phyloP scores from a whole-genome alignment of 495 filamentous ascomycete species.

The Podospora appendiculata region DNA sequence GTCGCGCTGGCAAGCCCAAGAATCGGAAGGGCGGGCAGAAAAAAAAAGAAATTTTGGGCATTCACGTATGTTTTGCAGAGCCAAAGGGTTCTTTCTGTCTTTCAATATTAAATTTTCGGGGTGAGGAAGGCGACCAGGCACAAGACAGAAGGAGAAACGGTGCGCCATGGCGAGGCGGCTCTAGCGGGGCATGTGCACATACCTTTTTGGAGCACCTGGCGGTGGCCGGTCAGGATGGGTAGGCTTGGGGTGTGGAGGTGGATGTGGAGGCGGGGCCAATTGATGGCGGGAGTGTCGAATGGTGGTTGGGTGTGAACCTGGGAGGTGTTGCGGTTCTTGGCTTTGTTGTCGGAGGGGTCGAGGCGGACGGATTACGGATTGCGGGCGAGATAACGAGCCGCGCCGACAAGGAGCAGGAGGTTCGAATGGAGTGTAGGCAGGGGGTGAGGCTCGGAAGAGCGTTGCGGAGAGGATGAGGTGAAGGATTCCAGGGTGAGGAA shows the following conservation, averaged over 20 bases:
- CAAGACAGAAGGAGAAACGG: conserved; percentile 15
- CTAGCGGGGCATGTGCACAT: conserved; percentile 22
- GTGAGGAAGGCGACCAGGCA: conserved; percentile 6
- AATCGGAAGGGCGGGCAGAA: neutral
- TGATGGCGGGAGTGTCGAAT: neutral
- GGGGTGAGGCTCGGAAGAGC: neutral
- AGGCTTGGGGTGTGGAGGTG: neutral
- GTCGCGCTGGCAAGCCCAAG: neutral
- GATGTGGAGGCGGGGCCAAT: conserved; percentile 14
- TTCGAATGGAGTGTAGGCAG: no score
- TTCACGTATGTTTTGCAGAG: no score
- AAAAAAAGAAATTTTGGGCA: neutral
- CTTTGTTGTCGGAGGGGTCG: conserved; percentile 3
- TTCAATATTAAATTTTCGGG: neutral
- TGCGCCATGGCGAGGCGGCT: conserved; percentile 12
- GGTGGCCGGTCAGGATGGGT: conserved; percentile 13
- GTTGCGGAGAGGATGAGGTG: neutral
- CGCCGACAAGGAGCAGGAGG: neutral
- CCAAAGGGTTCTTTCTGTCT: neutral
- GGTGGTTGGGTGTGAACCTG: no score
- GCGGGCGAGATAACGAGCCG: neutral
- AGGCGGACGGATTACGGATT: neutral
- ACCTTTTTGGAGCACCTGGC: conserved; percentile 15
- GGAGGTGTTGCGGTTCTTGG: neutral
- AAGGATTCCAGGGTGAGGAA: neutral